A percentile compares a stretch with the other conserved stretches of the same genome.
These are phyloP conservation scores for Globisporangium lucens DNA, from an alignment of 352 stramenopile species.

Conservation along the genomic window DNA sequence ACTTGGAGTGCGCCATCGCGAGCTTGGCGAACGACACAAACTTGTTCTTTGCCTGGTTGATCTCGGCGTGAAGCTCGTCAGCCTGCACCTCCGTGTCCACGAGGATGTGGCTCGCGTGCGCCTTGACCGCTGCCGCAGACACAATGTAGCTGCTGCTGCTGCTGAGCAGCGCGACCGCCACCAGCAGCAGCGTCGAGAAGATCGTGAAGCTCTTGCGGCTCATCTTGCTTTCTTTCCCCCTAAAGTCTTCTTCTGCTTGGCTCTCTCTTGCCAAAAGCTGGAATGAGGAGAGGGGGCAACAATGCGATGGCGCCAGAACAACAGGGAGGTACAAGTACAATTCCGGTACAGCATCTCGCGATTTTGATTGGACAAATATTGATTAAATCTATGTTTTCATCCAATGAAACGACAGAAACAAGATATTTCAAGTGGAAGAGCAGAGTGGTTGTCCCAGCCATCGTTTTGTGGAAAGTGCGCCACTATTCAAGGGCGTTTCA, in stretches of 20 bases:
- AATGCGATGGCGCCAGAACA: conserved; percentile 1
- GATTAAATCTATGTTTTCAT: not conserved
- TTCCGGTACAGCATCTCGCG: not conserved
- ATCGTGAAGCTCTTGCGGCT: conserved; percentile 16
- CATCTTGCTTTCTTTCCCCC: conserved; percentile 7
- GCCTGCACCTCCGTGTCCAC: conserved; percentile 66
- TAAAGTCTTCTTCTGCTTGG: conserved; percentile 9
- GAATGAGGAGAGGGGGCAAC: conserved; percentile 1
- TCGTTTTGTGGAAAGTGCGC: not conserved
- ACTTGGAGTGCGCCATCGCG: conserved; percentile 70
- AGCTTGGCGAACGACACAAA: conserved; percentile 65
- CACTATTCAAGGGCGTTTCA: conserved; percentile 2
- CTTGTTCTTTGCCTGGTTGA: conserved; percentile 44
- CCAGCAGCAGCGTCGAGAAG: conserved; percentile 14
- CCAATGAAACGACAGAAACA: not conserved
- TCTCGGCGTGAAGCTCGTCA: conserved; percentile 53
- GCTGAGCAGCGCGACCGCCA: conserved; percentile 12
- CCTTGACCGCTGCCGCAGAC: conserved; percentile 18
- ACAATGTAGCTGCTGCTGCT: conserved; percentile 8
- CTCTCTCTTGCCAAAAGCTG: conserved; percentile 5
- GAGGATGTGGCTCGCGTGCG: conserved; percentile 80
- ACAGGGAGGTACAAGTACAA: not conserved
- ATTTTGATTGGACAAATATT: not conserved
- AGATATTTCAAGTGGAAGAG: not conserved
- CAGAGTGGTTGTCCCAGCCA: conserved; percentile 1